phyloP scores from a whole-genome alignment of 2,329 filamentous ascomycete species.

The Dichotomopilus funicola region DNA sequence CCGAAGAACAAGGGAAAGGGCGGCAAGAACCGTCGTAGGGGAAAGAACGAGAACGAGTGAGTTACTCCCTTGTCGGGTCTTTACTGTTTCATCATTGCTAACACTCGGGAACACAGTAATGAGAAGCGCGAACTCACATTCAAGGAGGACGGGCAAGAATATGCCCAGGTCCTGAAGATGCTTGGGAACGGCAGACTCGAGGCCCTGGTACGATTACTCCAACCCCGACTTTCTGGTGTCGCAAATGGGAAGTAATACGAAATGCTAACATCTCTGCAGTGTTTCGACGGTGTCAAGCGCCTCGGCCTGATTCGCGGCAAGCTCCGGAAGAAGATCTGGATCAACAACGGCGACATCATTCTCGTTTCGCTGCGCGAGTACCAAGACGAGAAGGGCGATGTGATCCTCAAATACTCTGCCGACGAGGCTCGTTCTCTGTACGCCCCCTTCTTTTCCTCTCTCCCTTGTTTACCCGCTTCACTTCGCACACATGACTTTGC shows the following conservation, averaged over 20 bases:
- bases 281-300: constrained; percentile 89
- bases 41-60: constrained; percentile 92
- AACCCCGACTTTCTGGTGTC: neutral
- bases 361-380: constrained; percentile 74
- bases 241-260: neutral
- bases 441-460: neutral
- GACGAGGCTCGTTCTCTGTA: constrained; percentile 84
- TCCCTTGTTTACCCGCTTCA: neutral
- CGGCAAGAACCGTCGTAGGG: constrained; percentile 96
- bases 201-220: constrained; percentile 36
- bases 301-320: constrained; percentile 71
- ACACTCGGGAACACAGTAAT: constrained; percentile 44
- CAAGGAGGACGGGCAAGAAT: constrained; percentile 89
- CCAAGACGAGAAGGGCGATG: constrained; percentile 85
- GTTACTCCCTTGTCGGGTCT: constrained; percentile 1
- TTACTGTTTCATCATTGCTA: constrained; percentile 2
- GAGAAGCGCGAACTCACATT: constrained; percentile 98
- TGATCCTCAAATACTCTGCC: constrained; percentile 90
- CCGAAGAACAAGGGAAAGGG: constrained; percentile 53
- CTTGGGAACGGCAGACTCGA: constrained; percentile 74
- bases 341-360: constrained; percentile 98
- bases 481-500: neutral
- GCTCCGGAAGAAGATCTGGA: constrained; percentile 99
- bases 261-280: constrained; percentile 41
- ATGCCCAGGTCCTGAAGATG: constrained; percentile 79